Percentiles rank a stretch among this genome's conserved stretches.
These are phyloP conservation scores for Apophysomyces trapeziformis DNA, from an alignment of 371 early-diverging fungal genomes.

Conservation along the genomic window DNA sequence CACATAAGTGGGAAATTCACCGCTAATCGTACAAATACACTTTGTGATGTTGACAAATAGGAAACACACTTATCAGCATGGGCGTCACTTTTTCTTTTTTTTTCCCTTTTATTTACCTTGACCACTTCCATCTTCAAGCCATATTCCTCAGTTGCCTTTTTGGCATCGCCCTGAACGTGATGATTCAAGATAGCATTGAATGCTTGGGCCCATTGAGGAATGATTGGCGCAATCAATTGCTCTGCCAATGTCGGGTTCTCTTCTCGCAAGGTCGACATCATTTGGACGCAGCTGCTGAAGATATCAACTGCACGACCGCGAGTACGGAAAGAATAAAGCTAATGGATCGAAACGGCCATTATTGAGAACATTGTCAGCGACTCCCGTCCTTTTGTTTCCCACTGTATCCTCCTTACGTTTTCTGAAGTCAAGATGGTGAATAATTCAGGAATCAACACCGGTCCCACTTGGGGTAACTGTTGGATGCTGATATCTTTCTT, in stretches of 20 bases:
- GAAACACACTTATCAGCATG: background rate
- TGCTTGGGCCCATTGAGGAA: constrained; percentile 79
- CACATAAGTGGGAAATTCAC: constrained; percentile 66
- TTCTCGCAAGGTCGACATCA: constrained; percentile 77
- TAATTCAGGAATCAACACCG: constrained; percentile 83
- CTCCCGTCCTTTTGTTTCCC: background rate
- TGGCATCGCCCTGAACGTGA: constrained; percentile 52
- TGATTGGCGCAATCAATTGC: constrained; percentile 72
- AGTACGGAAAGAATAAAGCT: constrained; percentile 69
- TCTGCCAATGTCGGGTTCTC: constrained; percentile 74
- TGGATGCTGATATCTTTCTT: constrained; percentile 85
- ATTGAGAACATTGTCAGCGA: background rate
- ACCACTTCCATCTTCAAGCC: constrained; percentile 75
- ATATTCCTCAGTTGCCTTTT: constrained; percentile 61
- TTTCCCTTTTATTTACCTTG: constrained; percentile 44
- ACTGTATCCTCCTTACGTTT: constrained; percentile 24
- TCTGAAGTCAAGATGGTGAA: constrained; percentile 69
- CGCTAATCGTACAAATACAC: constrained; percentile 65
- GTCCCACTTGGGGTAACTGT: constrained; percentile 81
- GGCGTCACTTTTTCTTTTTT: background rate
- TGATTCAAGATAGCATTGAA: constrained; percentile 69
- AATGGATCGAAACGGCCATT: background rate
- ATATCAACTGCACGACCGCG: constrained; percentile 81
- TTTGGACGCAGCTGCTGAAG: constrained; percentile 83
- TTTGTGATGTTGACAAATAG: constrained; percentile 14